These are phyloP conservation scores for Aegilops tauschii DNA, from an alignment of 176 grass and related monocot genomes.

Conservation along the genomic window DNA sequence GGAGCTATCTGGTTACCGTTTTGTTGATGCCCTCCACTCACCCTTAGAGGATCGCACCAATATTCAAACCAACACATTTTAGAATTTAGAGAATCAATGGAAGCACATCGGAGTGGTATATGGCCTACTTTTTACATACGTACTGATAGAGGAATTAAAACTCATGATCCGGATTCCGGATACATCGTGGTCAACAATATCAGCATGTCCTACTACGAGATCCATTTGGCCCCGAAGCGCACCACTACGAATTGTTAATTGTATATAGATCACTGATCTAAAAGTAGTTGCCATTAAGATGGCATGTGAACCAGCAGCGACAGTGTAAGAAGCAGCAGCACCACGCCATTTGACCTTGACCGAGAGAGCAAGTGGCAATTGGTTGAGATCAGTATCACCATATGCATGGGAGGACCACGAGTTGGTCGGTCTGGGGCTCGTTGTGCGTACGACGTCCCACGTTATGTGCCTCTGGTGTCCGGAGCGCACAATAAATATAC, in stretches of 20 bases:
- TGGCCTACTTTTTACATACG: not conserved
- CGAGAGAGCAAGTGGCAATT: conserved; percentile 20
- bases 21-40: too few relatives aligned
- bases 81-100: too few relatives aligned
- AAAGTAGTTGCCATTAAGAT: conserved; percentile 15
- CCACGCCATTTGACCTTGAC: conserved; percentile 14
- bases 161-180: not conserved
- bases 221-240: conserved; percentile 3
- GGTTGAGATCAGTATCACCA: not conserved
- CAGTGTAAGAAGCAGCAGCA: conserved; percentile 10
- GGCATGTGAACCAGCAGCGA: conserved; percentile 30
- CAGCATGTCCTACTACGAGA: conserved; percentile 6
- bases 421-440: conserved; percentile 50
- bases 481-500: too few relatives aligned
- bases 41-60: too few relatives aligned
- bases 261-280: not conserved
- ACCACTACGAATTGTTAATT: conserved; percentile 3
- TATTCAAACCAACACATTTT: too few relatives aligned
- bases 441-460: conserved; percentile 42
- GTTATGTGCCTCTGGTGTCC: conserved; percentile 31
- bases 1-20: too few relatives aligned
- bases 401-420: conserved; percentile 21
- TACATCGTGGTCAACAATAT: conserved; percentile 5
- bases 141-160: not conserved
- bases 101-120: too few relatives aligned